Evolutionary conservation across 805 yeast genomes (phyloP).

Genomic region (Yarrowia sp.): DNA sequence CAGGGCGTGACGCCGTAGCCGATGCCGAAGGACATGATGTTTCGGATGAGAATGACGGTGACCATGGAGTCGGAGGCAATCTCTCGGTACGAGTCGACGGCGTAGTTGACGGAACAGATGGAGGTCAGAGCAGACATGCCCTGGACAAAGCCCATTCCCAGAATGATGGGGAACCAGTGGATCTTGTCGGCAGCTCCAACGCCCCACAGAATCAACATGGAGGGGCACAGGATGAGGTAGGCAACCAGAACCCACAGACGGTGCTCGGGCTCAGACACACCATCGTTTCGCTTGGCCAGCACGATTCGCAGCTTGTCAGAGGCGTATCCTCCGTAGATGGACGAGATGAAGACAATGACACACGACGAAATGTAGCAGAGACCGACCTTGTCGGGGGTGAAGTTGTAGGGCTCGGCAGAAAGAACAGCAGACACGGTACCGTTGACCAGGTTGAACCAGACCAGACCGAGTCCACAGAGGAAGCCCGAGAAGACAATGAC

Average conservation of each 20-base stretch:
- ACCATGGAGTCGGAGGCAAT: constrained; percentile 56
- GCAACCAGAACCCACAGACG: constrained; percentile 56
- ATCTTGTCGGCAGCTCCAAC: constrained; percentile 58
- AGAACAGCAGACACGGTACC: constrained; percentile 36
- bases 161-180: constrained; percentile 58
- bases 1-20: constrained; percentile 61
- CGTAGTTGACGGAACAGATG: constrained; percentile 56
- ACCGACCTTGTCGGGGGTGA: constrained; percentile 30
- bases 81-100: constrained; percentile 56
- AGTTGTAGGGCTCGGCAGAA: constrained; percentile 38
- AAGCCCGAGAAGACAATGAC: constrained; percentile 35
- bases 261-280: constrained; percentile 59
- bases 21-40: constrained; percentile 58
- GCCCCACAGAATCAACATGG: constrained; percentile 59
- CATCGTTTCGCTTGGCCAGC: constrained; percentile 49
- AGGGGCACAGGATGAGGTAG: constrained; percentile 55
- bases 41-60: constrained; percentile 58
- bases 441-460: constrained; percentile 37
- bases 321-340: constrained; percentile 35
- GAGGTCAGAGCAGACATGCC: constrained; percentile 56
- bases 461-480: constrained; percentile 27
- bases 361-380: constrained; percentile 33
- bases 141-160: constrained; percentile 56
- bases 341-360: constrained; percentile 22
- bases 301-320: constrained; percentile 24